Percentiles rank a stretch among this genome's conserved stretches.
phyloP scores from a whole-genome alignment of 1,139 yeast species.

The Saccharomyces pastorianus region DNA sequence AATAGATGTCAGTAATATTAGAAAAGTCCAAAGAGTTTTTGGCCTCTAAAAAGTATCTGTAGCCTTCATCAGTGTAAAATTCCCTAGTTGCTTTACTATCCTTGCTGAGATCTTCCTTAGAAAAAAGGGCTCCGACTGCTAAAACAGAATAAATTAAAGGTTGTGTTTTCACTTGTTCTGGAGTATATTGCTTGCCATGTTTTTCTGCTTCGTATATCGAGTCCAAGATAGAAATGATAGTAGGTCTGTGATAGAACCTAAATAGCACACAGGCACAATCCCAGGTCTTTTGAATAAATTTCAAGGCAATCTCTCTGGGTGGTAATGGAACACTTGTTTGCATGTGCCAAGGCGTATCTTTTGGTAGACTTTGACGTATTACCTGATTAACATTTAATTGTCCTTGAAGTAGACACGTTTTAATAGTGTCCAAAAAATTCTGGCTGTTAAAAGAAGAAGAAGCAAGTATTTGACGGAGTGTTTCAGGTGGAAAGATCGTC shows the following conservation, averaged over 20 bases:
- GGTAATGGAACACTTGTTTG: constrained; percentile 39
- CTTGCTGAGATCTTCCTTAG: constrained; percentile 34
- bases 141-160: constrained; percentile 69
- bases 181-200: constrained; percentile 53
- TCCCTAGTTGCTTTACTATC: constrained; percentile 38
- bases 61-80: constrained; percentile 66
- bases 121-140: constrained; percentile 70
- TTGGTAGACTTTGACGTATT: not conserved
- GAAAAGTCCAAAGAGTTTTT: constrained; percentile 65
- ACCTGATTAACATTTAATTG: constrained; percentile 4
- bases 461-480: not conserved
- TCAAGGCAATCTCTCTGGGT: constrained; percentile 61
- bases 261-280: constrained; percentile 76
- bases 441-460: constrained; percentile 4
- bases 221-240: constrained; percentile 52
- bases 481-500: constrained; percentile 4
- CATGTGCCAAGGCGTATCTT: not conserved
- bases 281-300: constrained; percentile 73
- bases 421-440: constrained; percentile 7
- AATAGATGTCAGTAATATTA: constrained; percentile 52
- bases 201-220: constrained; percentile 53
- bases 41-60: constrained; percentile 75
- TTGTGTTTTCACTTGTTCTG: constrained; percentile 64
- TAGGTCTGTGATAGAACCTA: constrained; percentile 79
- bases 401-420: constrained; percentile 4